Conservation (phyloP, 768 basidiomycete genomes). For the Mycena rebaudengoi region DNA sequence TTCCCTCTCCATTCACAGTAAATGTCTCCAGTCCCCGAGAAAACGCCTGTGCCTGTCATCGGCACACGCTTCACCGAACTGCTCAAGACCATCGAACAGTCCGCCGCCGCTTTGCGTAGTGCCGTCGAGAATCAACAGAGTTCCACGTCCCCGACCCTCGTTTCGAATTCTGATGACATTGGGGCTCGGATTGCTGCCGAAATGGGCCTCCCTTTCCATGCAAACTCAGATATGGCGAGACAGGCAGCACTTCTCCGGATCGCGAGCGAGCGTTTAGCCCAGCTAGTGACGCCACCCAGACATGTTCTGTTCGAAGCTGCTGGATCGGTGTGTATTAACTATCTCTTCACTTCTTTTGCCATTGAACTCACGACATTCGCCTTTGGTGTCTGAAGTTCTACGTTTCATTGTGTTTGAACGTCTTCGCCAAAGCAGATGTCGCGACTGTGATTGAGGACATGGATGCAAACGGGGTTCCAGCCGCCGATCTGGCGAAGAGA, state of each 20-base stretch:
- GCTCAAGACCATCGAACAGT: conserved; percentile 11
- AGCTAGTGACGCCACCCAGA: conserved; percentile 12
- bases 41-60: neutral
- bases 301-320: conserved; percentile 16
- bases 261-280: conserved; percentile 1
- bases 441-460: conserved; percentile 6
- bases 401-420: neutral
- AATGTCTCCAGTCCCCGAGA: neutral
- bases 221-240: neutral
- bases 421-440: conserved; percentile 8
- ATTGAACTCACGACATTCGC: neutral
- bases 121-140: neutral
- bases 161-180: neutral
- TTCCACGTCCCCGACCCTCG: no score
- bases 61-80: neutral
- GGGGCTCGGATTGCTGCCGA: neutral
- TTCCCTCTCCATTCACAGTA: neutral
- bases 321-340: neutral
- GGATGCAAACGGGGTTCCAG: neutral
- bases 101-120: conserved; percentile 1
- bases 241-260: conserved; percentile 6
- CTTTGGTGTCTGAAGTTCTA: conserved; percentile 7
- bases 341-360: neutral
- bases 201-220: conserved; percentile 5
- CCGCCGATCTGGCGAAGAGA: neutral